Evolutionary conservation across 2,329 filamentous ascomycete genomes (phyloP).

Genomic region (Botrytis elliptica): DNA sequence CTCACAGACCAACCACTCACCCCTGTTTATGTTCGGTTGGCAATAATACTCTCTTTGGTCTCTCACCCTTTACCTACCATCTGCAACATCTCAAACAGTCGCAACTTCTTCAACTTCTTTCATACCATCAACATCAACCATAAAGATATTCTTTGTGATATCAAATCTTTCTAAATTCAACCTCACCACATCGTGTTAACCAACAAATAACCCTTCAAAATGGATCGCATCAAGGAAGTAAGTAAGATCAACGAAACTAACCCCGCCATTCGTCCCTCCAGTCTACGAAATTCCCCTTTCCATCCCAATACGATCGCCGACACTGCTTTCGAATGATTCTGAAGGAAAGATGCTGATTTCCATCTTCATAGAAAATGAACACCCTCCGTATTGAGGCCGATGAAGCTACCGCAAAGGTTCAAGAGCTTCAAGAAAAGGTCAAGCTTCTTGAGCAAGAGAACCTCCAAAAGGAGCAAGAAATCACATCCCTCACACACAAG

Average conservation of each 20-base stretch:
- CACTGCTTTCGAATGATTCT: neutral
- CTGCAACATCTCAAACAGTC: constrained; percentile 16
- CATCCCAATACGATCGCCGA: constrained; percentile 12
- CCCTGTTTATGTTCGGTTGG: constrained; percentile 23
- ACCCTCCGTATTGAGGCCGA: constrained; percentile 92
- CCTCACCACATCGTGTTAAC: neutral
- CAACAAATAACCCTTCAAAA: constrained; percentile 44
- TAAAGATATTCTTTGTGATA: constrained; percentile 11
- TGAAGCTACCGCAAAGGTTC: constrained; percentile 74
- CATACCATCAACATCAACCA: constrained; percentile 18
- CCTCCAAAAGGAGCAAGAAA: constrained; percentile 95
- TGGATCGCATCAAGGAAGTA: constrained; percentile 92
- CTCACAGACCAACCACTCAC: constrained; percentile 21
- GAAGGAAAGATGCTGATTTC: constrained; percentile 21
- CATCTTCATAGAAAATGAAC: constrained; percentile 75
- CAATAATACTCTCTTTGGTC: constrained; percentile 16
- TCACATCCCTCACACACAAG: constrained; percentile 93
- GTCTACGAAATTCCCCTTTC: constrained; percentile 3
- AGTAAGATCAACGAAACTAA: constrained; percentile 43
- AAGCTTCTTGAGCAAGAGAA: constrained; percentile 94
- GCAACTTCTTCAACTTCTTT: constrained; percentile 15
- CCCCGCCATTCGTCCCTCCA: constrained; percentile 35
- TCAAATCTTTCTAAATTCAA: neutral
- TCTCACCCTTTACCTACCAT: constrained; percentile 15
- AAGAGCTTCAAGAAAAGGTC: constrained; percentile 84